Conservation (phyloP, 129 eudicot species). For the Artemisia annua region DNA sequence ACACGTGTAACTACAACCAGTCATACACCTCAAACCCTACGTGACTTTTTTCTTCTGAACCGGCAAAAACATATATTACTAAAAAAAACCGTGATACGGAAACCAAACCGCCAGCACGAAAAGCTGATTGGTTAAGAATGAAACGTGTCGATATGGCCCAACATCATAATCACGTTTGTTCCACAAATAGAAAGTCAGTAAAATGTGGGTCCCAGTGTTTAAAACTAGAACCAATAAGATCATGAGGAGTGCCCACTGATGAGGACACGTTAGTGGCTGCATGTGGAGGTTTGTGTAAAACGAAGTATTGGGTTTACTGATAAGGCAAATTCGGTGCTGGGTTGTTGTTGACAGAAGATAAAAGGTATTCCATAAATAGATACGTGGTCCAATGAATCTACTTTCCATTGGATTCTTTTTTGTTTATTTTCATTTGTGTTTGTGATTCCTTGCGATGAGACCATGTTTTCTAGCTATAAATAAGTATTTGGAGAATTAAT, state of each 20-base stretch:
- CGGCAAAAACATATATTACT: neutral
- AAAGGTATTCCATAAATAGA: constrained; percentile 15
- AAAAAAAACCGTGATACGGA: neutral
- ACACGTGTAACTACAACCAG: constrained; percentile 41
- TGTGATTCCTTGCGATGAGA: too few relatives aligned
- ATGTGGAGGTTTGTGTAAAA: constrained; percentile 13
- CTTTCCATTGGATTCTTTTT: neutral
- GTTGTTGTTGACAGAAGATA: neutral
- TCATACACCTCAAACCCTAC: constrained; percentile 21
- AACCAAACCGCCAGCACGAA: constrained; percentile 4
- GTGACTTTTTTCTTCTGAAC: neutral
- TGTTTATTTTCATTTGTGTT: too few relatives aligned
- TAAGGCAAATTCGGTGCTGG: neutral
- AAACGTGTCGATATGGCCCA: constrained; percentile 41
- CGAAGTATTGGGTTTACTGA: constrained; percentile 15
- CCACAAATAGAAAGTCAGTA: constrained; percentile 12
- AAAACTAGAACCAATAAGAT: constrained; percentile 26
- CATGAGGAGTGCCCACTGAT: constrained; percentile 31
- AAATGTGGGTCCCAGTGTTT: constrained; percentile 9
- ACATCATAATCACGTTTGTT: constrained; percentile 20
- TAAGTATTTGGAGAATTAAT: too few relatives aligned
- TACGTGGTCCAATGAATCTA: constrained; percentile 33
- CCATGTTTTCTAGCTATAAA: too few relatives aligned
- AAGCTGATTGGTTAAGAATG: constrained; percentile 35
- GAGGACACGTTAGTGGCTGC: constrained; percentile 39